These are phyloP conservation scores for Saccharomycopsis hybrid DNA, from an alignment of 1,139 yeast species.

Conservation along the genomic window DNA sequence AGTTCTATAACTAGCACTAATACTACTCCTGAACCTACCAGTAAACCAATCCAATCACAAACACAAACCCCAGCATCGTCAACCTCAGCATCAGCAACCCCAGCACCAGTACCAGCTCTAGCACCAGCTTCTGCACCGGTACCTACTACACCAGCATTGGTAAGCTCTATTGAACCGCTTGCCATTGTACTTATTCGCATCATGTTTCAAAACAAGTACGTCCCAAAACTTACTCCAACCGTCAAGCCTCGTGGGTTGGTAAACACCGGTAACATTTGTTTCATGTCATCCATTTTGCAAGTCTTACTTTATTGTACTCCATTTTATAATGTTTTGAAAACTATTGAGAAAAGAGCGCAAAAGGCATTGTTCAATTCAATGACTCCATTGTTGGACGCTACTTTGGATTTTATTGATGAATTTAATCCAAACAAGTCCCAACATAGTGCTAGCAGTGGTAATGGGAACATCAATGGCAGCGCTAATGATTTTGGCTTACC, in stretches of 20 bases:
- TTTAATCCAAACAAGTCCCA: conserved; percentile 32
- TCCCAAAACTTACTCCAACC: conserved; percentile 26
- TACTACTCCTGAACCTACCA: not conserved
- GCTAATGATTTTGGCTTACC: conserved; percentile 32
- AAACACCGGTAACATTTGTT: conserved; percentile 89
- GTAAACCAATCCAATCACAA: too few relatives aligned
- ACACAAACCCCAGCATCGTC: not conserved
- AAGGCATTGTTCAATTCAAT: conserved; percentile 36
- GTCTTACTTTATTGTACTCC: conserved; percentile 75
- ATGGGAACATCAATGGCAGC: conserved; percentile 13
- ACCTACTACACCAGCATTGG: too few relatives aligned
- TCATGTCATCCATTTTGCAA: conserved; percentile 90
- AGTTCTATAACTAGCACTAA: not conserved
- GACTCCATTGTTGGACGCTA: conserved; percentile 74
- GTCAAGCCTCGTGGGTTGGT: conserved; percentile 63
- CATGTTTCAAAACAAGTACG: conserved; percentile 17
- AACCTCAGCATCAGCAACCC: not conserved
- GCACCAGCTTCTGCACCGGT: conserved; percentile 4
- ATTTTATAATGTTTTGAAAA: conserved; percentile 57
- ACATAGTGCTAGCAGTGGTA: conserved; percentile 19
- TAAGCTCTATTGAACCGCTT: conserved; percentile 11
- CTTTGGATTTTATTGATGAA: conserved; percentile 48
- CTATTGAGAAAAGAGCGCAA: conserved; percentile 51
- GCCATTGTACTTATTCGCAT: conserved; percentile 15
- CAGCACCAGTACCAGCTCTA: not conserved